These are phyloP conservation scores for Fraxinus floribunda DNA, from an alignment of 305 asterid species.

Conservation along the genomic window DNA sequence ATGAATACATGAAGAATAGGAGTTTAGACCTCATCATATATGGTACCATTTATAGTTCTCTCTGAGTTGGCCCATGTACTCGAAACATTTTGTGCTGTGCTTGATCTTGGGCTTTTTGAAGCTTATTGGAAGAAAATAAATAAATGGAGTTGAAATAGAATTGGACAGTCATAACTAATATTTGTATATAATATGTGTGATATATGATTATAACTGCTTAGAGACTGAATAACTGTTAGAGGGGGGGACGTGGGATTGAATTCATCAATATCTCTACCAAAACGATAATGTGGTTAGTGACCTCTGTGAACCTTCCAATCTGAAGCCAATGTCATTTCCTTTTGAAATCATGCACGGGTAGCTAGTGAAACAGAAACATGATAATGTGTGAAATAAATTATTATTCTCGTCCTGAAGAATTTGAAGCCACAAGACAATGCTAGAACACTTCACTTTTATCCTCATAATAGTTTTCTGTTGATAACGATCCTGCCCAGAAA, in stretches of 20 bases:
- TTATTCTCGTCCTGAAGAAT: not conserved
- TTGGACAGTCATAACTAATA: not conserved
- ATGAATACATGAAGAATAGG: slow-evolving; percentile 72
- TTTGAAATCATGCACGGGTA: not conserved
- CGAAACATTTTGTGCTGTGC: not conserved
- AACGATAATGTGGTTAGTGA: not conserved
- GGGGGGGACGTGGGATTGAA: not conserved
- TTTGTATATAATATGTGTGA: not conserved
- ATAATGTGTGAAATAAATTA: not conserved
- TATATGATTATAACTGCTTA: not conserved
- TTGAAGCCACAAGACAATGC: not conserved
- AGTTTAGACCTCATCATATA: slow-evolving; percentile 67
- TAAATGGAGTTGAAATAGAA: not conserved
- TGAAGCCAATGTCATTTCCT: not conserved
- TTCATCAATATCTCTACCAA: not conserved
- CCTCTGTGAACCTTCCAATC: not conserved
- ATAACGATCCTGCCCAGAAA: not conserved
- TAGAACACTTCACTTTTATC: not conserved
- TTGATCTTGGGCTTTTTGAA: not conserved
- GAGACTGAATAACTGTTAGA: not conserved
- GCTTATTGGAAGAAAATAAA: not conserved
- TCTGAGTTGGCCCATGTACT: not conserved
- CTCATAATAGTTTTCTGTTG: not conserved
- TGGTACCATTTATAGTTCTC: slow-evolving; percentile 38
- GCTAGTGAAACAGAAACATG: not conserved